These are phyloP conservation scores for Globisporangium lucens DNA, from an alignment of 352 stramenopile genomes.

Conservation along the genomic window DNA sequence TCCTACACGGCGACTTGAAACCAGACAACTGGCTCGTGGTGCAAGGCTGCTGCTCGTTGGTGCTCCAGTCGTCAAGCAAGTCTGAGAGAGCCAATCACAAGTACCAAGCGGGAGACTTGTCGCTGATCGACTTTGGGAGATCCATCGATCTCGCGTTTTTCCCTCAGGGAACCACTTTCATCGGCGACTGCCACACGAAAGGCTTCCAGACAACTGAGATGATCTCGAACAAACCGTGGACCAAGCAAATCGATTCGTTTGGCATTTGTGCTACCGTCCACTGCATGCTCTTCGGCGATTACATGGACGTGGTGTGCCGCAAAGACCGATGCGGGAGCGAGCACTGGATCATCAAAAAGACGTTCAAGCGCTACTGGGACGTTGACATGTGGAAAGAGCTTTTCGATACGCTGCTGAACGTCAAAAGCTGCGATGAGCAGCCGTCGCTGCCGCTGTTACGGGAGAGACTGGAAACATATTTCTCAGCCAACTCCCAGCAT, in stretches of 20 bases:
- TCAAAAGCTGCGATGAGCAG: constrained; percentile 60
- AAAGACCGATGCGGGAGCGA: constrained; percentile 22
- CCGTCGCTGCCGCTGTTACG: constrained; percentile 48
- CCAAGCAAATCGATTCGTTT: constrained; percentile 84
- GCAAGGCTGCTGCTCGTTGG: constrained; percentile 20
- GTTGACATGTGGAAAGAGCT: constrained; percentile 65
- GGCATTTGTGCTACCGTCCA: constrained; percentile 71
- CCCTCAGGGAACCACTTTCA: constrained; percentile 51
- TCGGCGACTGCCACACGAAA: constrained; percentile 77
- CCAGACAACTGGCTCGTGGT: constrained; percentile 85
- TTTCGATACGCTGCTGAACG: constrained; percentile 73
- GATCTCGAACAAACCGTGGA: constrained; percentile 71
- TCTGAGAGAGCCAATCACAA: constrained; percentile 17
- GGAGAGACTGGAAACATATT: constrained; percentile 52
- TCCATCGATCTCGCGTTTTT: constrained; percentile 73
- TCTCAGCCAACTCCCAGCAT: constrained; percentile 35
- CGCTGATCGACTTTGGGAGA: constrained; percentile 84
- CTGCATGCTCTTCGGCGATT: constrained; percentile 83
- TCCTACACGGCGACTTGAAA: constrained; percentile 86
- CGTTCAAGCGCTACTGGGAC: constrained; percentile 84
- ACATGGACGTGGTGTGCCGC: constrained; percentile 65
- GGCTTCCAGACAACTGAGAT: constrained; percentile 87
- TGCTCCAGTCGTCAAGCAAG: constrained; percentile 6
- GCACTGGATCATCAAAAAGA: constrained; percentile 44
- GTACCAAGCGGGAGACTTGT: constrained; percentile 44